Percentiles rank a stretch among this genome's conserved stretches.
Evolutionary conservation across 805 yeast genomes (phyloP).

Genomic region (Monosporozyma siamensis): DNA sequence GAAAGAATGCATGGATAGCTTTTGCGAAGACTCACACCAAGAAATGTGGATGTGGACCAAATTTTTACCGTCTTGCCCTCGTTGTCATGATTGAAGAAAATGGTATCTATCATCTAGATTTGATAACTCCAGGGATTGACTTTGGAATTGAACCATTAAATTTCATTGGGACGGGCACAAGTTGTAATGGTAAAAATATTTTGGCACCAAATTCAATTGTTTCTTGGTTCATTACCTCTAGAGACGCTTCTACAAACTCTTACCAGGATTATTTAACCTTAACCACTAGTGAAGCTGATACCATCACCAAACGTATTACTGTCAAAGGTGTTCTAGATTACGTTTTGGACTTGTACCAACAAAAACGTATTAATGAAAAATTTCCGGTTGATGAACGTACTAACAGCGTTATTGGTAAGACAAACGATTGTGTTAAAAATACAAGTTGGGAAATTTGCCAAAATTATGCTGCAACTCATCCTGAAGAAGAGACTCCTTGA

Average conservation of each 20-base stretch:
- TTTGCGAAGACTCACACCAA: conserved; percentile 8
- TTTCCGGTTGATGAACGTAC: too few species aligned
- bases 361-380: too few species aligned
- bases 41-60: conserved; percentile 8
- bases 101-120: conserved; percentile 9
- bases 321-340: conserved; percentile 30
- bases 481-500: too few species aligned
- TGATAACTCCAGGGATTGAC: conserved; percentile 7
- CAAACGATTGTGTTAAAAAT: too few species aligned
- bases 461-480: too few species aligned
- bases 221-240: conserved; percentile 11
- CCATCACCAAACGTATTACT: conserved; percentile 26
- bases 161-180: conserved; percentile 6
- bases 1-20: conserved; percentile 10
- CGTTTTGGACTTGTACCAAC: conserved; percentile 18
- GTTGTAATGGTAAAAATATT: conserved; percentile 7
- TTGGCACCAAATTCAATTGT: conserved; percentile 17
- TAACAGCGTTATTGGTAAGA: too few species aligned
- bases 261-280: conserved; percentile 32
- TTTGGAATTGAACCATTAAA: conserved; percentile 7
- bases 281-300: conserved; percentile 32
- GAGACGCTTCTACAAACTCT: conserved; percentile 8
- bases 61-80: conserved; percentile 9
- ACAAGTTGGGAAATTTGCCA: too few species aligned
- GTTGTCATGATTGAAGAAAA: conserved; percentile 7